Percentiles rank a stretch among this genome's conserved stretches.
Evolutionary conservation across 148 eudicot species (phyloP).

Genomic region (Fallopia convolvulus): DNA sequence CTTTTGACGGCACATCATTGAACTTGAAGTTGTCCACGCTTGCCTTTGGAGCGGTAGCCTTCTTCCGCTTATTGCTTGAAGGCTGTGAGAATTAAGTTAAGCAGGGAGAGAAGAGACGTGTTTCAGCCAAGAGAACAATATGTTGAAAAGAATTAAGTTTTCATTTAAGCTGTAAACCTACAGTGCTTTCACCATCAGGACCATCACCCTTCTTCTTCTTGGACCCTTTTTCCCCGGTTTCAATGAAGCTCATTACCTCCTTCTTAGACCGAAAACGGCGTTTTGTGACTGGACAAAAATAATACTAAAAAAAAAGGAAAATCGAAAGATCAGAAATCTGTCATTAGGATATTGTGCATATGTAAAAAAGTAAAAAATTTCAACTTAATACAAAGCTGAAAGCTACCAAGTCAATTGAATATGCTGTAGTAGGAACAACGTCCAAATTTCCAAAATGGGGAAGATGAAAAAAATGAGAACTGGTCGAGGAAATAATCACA

Average conservation of each 20-base stretch:
- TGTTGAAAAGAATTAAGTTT: not conserved
- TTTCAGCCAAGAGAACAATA: not conserved
- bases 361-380: not conserved
- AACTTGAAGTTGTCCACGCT: conserved; percentile 34
- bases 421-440: not conserved
- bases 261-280: conserved; percentile 12
- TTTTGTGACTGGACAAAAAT: not conserved
- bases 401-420: not conserved
- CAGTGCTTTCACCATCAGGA: conserved; percentile 31
- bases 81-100: not conserved
- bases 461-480: not conserved
- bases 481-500: not conserved
- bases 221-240: not conserved
- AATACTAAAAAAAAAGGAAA: conserved; percentile 3
- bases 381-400: not conserved
- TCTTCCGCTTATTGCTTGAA: conserved; percentile 14
- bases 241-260: conserved; percentile 14
- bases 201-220: conserved; percentile 17
- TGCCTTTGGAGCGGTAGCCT: conserved; percentile 17
- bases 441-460: not conserved
- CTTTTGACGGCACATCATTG: conserved; percentile 36
- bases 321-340: not conserved
- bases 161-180: conserved; percentile 18
- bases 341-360: not conserved
- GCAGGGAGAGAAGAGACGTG: not conserved